Base-by-base conservation (phyloP, 208 protist genomes). In the Angomonas desouzai region DNA sequence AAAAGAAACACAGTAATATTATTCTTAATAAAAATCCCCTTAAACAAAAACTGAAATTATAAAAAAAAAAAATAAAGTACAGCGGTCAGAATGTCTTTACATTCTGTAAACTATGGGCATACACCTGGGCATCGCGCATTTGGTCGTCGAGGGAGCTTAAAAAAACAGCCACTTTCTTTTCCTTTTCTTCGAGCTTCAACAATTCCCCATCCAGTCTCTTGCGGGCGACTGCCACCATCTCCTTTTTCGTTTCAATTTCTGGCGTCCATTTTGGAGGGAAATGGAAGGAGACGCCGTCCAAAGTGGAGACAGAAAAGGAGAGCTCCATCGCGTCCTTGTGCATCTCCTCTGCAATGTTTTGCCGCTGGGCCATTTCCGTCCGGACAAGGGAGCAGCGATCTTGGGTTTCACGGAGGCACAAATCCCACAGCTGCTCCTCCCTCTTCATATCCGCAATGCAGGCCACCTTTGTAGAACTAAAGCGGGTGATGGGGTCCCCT, bases 1-100 rank as follows among this genome's bases (percentile, higher is more conserved):
- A 53, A 53, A 53, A 53, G 23, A 27, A 27, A 53, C 48, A 20
- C 48, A 53, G 16, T 16, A 45, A 45, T 45, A n/a, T 45, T 9
- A 45, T n/a, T 16, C 9, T 45, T n/a, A 16, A n/a, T 45, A 45
- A 45, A 45, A n/a, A n/a, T n/a, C n/a, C n/a, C n/a, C n/a, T n/a
- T n/a, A n/a, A n/a, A 53, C 9, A 53, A 9, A 53, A 53, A 27
- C 4, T 53, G 13, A 28, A 28, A 53, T 20, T 20, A 27, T 53
- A 53, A 6, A 43, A 13, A 6, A 43, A 43, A 18, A 13, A 43
- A 18, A 43, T 13, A 43, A 51, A 40, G 36, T 40, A 40, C 36
- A 40, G 36, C 36, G 36, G 36, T 40, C 13, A 40, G 36, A 40
- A 40, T 40, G 36, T 40, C 13, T 40, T 4, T 16, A 51, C 45